Base-by-base conservation (phyloP, 1,284 basidiomycete genomes). In the Flammula alnicola region DNA sequence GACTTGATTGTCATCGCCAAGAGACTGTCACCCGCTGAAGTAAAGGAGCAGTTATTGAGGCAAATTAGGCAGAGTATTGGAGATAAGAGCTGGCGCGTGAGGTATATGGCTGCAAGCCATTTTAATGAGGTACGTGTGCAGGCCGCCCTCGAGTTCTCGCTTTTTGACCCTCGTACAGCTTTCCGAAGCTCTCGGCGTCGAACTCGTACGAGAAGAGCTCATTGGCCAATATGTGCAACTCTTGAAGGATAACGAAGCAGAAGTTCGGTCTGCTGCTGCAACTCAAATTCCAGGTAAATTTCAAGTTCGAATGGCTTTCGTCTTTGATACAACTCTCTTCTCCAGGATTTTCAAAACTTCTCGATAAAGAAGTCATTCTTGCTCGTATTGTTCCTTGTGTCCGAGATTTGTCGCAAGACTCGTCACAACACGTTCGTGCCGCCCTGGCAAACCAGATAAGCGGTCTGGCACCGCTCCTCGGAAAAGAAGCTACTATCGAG, bases 61-160 rank as follows among this genome's bases (percentile, higher is more conserved):
- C 88, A 93, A 64, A 91, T 99, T 69, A 84, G 92, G 65, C 80
- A 90, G 59, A 89, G 88, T 60, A 90, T 97, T 45, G 79, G 86
- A 20, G 97, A 99, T 72, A 98, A 98, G 79, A 96, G 94, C 69
- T 99, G 97, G 97, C 80, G 97, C 61, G 97, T 99, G 44, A 82
- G 97, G 63, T 99, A 98, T 73, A 99, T 99, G 96, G 94, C 95
- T 12, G 97, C 96, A 4, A 95, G 88, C 61, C 93, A 99, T 72
- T 99, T 99, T 73, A 97, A 99, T 57, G 91, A 95, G 79, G 91
- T 89, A 56, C 44, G 76, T 63, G 14, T n/a, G n/a, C n/a, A n/a
- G n/a, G n/a, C n/a, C n/a, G n/a, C n/a, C n/a, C n/a, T n/a, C n/a
- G 7, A 20, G 12, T 27, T 14, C 12, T 39, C 23, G 38, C 41